phyloP scores from a whole-genome alignment of 2,329 filamentous ascomycete genomes.

The Colletotrichum lentis region DNA sequence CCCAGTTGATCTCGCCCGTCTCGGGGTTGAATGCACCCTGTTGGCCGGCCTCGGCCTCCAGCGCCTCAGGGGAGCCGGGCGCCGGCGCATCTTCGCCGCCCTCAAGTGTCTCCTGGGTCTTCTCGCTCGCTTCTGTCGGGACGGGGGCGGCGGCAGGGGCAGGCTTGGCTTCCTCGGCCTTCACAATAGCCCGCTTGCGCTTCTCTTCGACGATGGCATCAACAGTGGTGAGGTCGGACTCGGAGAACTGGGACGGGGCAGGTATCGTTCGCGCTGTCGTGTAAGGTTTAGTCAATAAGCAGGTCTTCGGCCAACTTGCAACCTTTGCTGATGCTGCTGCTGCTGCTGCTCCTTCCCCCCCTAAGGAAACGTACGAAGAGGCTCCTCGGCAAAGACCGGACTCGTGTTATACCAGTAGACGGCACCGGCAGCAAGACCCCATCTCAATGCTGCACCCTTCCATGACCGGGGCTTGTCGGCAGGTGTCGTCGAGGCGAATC shows the following conservation, averaged over 20 bases:
- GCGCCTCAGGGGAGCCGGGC: constrained; percentile 55
- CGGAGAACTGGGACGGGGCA: constrained; percentile 62
- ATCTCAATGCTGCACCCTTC: constrained; percentile 78
- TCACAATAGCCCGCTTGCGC: constrained; percentile 57
- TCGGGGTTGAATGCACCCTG: constrained; percentile 97
- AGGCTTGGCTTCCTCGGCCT: constrained; percentile 42
- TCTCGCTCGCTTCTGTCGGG: constrained; percentile 39
- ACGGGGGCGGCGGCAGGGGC: constrained; percentile 38
- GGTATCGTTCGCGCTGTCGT: constrained; percentile 47
- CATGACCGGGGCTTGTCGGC: constrained; percentile 77
- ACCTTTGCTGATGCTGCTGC: background rate
- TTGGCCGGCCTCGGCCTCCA: constrained; percentile 83
- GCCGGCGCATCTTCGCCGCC: constrained; percentile 22
- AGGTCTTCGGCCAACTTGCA: constrained; percentile 33
- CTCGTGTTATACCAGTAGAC: constrained; percentile 97
- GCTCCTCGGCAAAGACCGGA: constrained; percentile 84
- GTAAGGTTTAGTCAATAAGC: background rate
- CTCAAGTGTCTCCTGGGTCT: constrained; percentile 38
- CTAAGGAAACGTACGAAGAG: constrained; percentile 66
- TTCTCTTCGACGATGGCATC: constrained; percentile 73
- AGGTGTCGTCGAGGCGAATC: constrained; percentile 63
- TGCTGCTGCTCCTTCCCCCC: background rate
- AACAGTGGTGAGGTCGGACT: constrained; percentile 69
- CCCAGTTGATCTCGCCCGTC: constrained; percentile 99
- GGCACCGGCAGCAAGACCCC: constrained; percentile 77